A percentile compares a stretch with the other conserved stretches of the same genome.
Evolutionary conservation across 225 moss, liverwort and hornwort species (phyloP).

Genomic region (Ulota crispa): DNA sequence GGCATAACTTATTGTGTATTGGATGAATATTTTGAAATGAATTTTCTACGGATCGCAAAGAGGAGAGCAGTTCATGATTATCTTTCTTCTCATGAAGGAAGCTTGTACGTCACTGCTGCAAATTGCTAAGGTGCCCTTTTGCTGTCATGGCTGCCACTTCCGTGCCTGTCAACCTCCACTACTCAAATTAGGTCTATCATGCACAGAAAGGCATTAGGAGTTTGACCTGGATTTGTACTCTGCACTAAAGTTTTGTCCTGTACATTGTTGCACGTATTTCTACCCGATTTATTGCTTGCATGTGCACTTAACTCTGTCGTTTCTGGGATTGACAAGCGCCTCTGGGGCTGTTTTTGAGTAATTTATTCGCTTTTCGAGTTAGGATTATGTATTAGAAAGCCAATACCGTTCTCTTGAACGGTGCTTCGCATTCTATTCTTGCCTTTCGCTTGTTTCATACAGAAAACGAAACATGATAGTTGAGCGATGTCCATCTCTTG

Average conservation of each 20-base stretch:
- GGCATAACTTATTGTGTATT: background rate
- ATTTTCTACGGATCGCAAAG: background rate
- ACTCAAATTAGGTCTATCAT: background rate
- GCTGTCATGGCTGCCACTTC: background rate
- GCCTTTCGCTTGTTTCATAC: background rate
- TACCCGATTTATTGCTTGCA: background rate
- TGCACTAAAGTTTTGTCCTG: background rate
- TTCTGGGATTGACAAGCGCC: background rate
- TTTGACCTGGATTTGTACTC: conserved; percentile 10
- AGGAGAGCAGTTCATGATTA: background rate
- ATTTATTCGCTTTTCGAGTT: background rate
- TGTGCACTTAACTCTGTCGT: background rate
- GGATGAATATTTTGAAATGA: background rate
- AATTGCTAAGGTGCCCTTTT: background rate
- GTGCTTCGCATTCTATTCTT: background rate
- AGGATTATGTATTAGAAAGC: conserved; percentile 5
- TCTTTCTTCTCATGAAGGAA: background rate
- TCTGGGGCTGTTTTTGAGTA: background rate
- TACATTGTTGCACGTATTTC: background rate
- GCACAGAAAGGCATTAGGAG: background rate
- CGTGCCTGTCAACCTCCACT: background rate
- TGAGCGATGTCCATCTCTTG: background rate
- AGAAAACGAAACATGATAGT: background rate
- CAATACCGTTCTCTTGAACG: background rate
- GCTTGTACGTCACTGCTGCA: background rate